These are phyloP conservation scores for Eucalyptus camaldulensis DNA, from an alignment of 345 rosid species.

Conservation along the genomic window DNA sequence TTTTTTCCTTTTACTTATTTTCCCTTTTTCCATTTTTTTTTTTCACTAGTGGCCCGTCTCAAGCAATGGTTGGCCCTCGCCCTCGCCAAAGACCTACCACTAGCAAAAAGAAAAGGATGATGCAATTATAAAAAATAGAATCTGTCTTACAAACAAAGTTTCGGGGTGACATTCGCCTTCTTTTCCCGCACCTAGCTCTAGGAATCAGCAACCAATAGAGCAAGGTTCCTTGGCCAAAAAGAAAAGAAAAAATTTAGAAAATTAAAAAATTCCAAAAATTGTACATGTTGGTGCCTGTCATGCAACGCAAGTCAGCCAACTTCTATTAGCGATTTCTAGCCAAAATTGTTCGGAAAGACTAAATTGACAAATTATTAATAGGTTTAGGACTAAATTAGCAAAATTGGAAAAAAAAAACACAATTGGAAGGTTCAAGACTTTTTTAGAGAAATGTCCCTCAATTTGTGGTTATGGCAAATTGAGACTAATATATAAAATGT, in stretches of 20 bases:
- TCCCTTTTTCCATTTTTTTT: no score
- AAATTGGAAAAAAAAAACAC: not conserved
- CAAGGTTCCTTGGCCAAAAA: no score
- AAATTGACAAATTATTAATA: no score
- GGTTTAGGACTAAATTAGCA: not conserved
- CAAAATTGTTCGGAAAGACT: accelerated
- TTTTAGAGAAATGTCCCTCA: not conserved
- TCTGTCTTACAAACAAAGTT: no score
- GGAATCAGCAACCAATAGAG: no score
- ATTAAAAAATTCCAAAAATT: not conserved
- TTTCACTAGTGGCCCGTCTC: not conserved
- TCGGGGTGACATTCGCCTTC: accelerated
- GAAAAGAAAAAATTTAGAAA: no score
- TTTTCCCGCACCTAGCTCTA: no score
- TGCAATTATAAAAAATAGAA: no score
- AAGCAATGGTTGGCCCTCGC: not conserved
- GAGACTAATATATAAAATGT: not conserved
- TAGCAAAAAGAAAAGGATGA: not conserved
- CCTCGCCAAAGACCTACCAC: no score
- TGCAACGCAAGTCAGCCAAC: accelerated
- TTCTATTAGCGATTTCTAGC: accelerated
- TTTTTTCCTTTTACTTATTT: not conserved
- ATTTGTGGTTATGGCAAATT: not conserved
- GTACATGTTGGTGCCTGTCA: accelerated
- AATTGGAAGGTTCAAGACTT: not conserved